Percentiles rank a stretch among this genome's conserved stretches.
These are phyloP conservation scores for Alternaria sp. DNA, from an alignment of 2,329 filamentous ascomycete species.

Conservation along the genomic window DNA sequence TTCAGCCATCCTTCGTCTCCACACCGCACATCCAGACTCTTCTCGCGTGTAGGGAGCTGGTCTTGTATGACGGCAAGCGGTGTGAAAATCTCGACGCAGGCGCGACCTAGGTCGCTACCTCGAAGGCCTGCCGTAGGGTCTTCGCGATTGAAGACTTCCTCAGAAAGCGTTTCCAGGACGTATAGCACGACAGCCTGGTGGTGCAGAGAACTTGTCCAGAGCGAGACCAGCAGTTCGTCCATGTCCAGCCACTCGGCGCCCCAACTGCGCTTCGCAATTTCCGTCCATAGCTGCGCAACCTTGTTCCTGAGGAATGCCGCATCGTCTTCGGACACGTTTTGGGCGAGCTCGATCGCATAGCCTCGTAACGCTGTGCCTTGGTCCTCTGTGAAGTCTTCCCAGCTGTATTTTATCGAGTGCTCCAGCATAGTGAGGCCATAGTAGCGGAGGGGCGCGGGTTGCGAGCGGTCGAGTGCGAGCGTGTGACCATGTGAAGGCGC, in stretches of 20 bases:
- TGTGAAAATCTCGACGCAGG: conserved; percentile 92
- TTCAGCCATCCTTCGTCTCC: conserved; percentile 87
- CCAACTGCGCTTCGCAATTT: conserved; percentile 93
- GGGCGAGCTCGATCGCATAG: conserved; percentile 81
- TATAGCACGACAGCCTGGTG: conserved; percentile 89
- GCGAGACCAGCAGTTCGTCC: conserved; percentile 79
- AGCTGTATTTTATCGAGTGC: conserved; percentile 84
- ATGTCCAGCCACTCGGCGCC: conserved; percentile 92
- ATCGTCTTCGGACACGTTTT: conserved; percentile 72
- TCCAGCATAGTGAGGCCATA: conserved; percentile 93
- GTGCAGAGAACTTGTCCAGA: conserved; percentile 71
- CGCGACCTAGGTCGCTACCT: conserved; percentile 82
- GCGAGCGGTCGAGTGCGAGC: conserved; percentile 75
- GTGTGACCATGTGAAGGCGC: conserved; percentile 85
- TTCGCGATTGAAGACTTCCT: conserved; percentile 91
- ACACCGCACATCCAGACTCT: conserved; percentile 71
- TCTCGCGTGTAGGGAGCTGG: conserved; percentile 75
- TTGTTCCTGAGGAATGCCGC: conserved; percentile 90
- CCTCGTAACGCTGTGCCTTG: conserved; percentile 72
- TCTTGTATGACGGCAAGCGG: conserved; percentile 76
- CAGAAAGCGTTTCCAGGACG: conserved; percentile 88
- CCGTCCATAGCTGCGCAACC: conserved; percentile 91
- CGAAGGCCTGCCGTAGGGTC: conserved; percentile 84
- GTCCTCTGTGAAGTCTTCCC: conserved; percentile 72
- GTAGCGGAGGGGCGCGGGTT: conserved; percentile 84